A percentile compares a stretch with the other conserved stretches of the same genome.
Conservation (phyloP, 805 yeast species). For the Pichia gijzeniarum region DNA sequence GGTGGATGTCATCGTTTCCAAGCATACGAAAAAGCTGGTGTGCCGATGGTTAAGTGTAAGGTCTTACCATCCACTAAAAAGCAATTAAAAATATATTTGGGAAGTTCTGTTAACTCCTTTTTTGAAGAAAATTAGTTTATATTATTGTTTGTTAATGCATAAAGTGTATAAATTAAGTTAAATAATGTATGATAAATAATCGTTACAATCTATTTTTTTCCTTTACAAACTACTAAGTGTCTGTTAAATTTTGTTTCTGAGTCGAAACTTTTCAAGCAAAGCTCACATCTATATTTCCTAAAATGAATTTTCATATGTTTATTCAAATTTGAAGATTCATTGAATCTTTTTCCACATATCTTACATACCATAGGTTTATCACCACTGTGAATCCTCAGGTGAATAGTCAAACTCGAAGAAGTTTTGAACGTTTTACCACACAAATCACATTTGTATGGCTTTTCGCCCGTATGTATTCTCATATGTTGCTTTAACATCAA, state of each 20-base stretch:
- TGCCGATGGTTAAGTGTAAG: slow-evolving; percentile 56
- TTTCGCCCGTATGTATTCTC: slow-evolving; percentile 85
- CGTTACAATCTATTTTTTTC: slow-evolving; percentile 20
- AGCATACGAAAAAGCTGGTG: slow-evolving; percentile 61
- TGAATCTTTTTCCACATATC: slow-evolving; percentile 75
- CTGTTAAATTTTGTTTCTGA: slow-evolving; percentile 35
- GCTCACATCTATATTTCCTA: slow-evolving; percentile 43
- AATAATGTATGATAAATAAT: slow-evolving; percentile 65
- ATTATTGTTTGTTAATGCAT: not conserved
- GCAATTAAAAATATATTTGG: slow-evolving; percentile 64
- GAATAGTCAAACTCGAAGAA: slow-evolving; percentile 75
- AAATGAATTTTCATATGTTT: slow-evolving; percentile 82
- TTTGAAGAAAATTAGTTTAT: slow-evolving; percentile 24
- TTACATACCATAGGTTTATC: slow-evolving; percentile 80
- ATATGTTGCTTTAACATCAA: slow-evolving; percentile 73
- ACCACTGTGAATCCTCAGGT: slow-evolving; percentile 82
- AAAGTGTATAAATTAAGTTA: slow-evolving; percentile 65
- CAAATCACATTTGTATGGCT: slow-evolving; percentile 65
- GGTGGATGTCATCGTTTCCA: slow-evolving; percentile 91
- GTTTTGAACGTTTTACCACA: slow-evolving; percentile 83
- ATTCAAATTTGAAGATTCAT: slow-evolving; percentile 82
- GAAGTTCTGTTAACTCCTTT: slow-evolving; percentile 54
- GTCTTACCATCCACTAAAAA: slow-evolving; percentile 68
- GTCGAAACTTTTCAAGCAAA: slow-evolving; percentile 49
- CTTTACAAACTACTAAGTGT: slow-evolving; percentile 37